Evolutionary conservation across 495 filamentous ascomycete genomes (phyloP).

Genomic region (Schizothecium vesticola): DNA sequence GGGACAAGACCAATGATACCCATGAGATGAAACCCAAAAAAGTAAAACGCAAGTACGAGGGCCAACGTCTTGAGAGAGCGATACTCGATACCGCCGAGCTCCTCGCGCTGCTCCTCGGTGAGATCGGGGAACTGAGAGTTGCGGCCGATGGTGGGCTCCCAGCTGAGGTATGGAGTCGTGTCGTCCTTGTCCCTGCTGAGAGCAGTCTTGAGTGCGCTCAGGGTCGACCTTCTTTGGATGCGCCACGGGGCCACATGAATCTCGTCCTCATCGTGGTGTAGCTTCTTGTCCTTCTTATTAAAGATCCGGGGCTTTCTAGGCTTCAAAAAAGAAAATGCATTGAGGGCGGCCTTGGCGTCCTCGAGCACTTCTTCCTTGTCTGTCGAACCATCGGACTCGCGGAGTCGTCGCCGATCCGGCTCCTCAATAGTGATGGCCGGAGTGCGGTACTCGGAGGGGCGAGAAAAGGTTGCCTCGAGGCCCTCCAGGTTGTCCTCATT

Average conservation of each 20-base stretch:
- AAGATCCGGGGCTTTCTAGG: conserved; percentile 29
- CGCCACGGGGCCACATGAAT: background rate
- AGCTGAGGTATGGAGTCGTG: conserved; percentile 82
- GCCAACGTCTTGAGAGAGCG: conserved; percentile 81
- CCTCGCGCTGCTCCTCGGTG: conserved; percentile 83
- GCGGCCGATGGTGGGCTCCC: conserved; percentile 82
- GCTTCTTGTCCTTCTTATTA: conserved; percentile 13
- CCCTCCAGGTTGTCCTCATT: conserved; percentile 23
- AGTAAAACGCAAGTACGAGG: conserved; percentile 71
- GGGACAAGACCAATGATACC: conserved; percentile 65
- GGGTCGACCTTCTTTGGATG: conserved; percentile 23
- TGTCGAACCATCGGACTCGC: conserved; percentile 12
- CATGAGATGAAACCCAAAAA: conserved; percentile 66
- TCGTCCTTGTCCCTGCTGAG: conserved; percentile 42
- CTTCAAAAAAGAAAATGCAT: conserved; percentile 30
- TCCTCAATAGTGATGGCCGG: conserved; percentile 62
- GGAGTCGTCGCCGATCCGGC: conserved; percentile 39
- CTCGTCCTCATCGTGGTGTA: conserved; percentile 19
- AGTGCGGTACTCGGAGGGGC: conserved; percentile 32
- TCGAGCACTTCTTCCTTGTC: conserved; percentile 18
- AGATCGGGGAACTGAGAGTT: conserved; percentile 89
- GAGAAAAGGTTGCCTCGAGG: conserved; percentile 19
- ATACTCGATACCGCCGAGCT: conserved; percentile 93
- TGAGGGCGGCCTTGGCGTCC: conserved; percentile 28
- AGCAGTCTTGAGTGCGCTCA: conserved; percentile 30